Evolutionary conservation across 2,329 filamentous ascomycete species (phyloP).

Genomic region (Hymenoscyphus albidus): DNA sequence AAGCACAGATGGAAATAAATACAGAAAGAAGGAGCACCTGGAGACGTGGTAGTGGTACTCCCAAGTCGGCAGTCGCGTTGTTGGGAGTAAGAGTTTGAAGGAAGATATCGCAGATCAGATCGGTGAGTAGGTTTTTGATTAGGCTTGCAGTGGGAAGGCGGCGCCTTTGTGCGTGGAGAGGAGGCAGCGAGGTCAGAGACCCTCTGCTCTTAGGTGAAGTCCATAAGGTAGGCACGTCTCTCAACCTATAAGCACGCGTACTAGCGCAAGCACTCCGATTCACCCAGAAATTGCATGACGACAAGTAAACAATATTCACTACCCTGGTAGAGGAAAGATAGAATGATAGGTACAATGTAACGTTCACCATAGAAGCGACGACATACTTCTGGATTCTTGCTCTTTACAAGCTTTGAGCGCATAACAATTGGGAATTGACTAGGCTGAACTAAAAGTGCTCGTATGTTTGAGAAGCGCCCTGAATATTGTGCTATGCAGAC

Average conservation of each 20-base stretch:
- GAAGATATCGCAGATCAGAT: not conserved
- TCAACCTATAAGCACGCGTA: no score
- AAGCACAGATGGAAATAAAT: slow-evolving; percentile 23
- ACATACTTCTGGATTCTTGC: no score
- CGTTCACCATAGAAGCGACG: no score
- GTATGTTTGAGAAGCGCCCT: not conserved
- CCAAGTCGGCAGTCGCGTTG: slow-evolving; percentile 7
- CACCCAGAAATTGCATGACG: no score
- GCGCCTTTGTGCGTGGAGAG: not conserved
- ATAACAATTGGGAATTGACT: not conserved
- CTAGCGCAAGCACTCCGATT: no score
- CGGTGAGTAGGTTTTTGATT: not conserved
- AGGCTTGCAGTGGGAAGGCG: not conserved
- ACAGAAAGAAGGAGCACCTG: slow-evolving; percentile 30
- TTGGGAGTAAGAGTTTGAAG: not conserved
- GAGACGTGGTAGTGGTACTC: slow-evolving; percentile 10
- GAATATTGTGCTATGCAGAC: not conserved
- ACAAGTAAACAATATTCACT: no score
- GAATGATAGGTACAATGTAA: no score
- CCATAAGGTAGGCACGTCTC: no score
- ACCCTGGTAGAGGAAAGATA: no score
- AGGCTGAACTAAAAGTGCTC: no score
- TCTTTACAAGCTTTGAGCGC: not conserved
- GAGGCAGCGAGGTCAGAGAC: no score
- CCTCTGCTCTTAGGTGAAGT: no score